Percentiles rank a stretch among this genome's conserved stretches.
phyloP scores from a whole-genome alignment of 768 basidiomycete species.

The Leccinum rimulosum region DNA sequence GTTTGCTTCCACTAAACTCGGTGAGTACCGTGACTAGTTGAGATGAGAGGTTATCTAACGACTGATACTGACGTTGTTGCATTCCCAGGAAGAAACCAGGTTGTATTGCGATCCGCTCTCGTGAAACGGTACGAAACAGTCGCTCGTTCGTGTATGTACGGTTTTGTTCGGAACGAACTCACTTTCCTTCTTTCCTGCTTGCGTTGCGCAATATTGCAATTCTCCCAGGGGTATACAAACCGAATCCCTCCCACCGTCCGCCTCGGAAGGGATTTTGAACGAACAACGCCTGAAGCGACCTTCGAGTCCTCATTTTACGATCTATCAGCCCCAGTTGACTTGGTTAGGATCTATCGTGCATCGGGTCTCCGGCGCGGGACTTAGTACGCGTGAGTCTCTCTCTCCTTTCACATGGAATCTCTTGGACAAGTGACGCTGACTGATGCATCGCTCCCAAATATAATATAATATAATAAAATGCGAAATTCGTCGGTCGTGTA shows the following conservation, averaged over 20 bases:
- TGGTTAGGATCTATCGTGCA: conserved; percentile 86
- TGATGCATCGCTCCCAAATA: background rate
- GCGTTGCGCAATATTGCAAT: background rate
- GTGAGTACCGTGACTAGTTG: background rate
- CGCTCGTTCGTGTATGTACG: too few species aligned
- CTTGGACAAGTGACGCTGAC: background rate
- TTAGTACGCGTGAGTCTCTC: conserved; percentile 48
- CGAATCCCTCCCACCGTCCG: conserved; percentile 59
- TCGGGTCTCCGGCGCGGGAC: conserved; percentile 78
- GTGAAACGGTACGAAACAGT: conserved; percentile 39
- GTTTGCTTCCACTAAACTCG: conserved; percentile 30
- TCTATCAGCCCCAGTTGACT: conserved; percentile 94
- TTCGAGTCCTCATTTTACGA: conserved; percentile 91
- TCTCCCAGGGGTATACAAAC: conserved; percentile 54
- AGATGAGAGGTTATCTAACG: background rate
- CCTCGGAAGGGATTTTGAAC: conserved; percentile 69
- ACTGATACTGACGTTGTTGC: background rate
- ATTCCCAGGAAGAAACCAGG: conserved; percentile 41
- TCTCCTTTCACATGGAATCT: background rate
- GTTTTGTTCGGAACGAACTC: background rate
- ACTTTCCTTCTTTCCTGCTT: background rate
- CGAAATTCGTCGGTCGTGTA: background rate
- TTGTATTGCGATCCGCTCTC: conserved; percentile 29
- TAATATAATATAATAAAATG: background rate
- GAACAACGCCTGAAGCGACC: conserved; percentile 86